Conservation (phyloP, 345 rosid genomes). For the Pugionium cornutum region DNA sequence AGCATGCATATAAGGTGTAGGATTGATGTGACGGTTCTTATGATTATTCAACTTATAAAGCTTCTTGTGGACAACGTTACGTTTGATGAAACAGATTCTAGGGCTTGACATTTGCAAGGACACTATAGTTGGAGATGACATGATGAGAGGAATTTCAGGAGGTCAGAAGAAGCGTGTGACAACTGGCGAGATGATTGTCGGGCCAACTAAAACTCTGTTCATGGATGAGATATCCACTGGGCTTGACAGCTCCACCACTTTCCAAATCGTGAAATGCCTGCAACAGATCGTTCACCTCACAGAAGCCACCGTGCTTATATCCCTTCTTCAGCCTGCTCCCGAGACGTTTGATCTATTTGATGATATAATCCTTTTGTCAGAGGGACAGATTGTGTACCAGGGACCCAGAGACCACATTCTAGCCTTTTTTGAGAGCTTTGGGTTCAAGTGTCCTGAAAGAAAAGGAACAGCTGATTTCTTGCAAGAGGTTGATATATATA, state of each 20-base stretch:
- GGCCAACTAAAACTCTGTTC: conserved; percentile 74
- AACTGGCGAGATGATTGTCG: conserved; percentile 88
- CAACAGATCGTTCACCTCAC: conserved; percentile 81
- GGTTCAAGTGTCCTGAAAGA: conserved; percentile 71
- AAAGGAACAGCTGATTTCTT: conserved; percentile 84
- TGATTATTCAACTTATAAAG: neutral
- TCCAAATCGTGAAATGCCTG: conserved; percentile 73
- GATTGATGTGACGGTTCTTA: neutral
- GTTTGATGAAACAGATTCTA: conserved; percentile 50
- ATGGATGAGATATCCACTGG: conserved; percentile 95
- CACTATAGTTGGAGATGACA: conserved; percentile 74
- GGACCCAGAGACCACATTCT: conserved; percentile 69
- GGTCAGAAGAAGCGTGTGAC: conserved; percentile 80
- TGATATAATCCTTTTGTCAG: conserved; percentile 62
- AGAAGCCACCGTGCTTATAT: conserved; percentile 62
- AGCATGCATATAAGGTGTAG: neutral
- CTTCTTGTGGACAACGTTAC: neutral
- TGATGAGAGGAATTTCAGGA: conserved; percentile 77
- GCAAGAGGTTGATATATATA: conserved; percentile 60
- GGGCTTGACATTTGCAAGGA: conserved; percentile 80
- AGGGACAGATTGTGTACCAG: conserved; percentile 72
- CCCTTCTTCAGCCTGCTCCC: conserved; percentile 82
- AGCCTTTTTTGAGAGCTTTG: conserved; percentile 62
- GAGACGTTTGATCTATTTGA: conserved; percentile 81
- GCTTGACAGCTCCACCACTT: conserved; percentile 77